Evolutionary conservation across 495 filamentous ascomycete species (phyloP).

Genomic region (Penicillium subrubescens): DNA sequence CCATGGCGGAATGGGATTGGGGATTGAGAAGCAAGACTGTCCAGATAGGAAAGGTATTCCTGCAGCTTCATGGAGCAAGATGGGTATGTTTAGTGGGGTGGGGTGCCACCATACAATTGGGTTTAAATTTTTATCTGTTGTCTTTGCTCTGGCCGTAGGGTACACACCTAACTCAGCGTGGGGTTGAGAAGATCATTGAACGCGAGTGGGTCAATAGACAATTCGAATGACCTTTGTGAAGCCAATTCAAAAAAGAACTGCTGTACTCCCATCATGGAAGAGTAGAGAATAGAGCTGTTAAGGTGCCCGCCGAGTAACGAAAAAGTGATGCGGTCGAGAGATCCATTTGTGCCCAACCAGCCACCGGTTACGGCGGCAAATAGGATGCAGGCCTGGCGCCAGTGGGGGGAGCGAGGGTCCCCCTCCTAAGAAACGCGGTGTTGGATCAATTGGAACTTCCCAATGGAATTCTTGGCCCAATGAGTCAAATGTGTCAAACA

Average conservation of each 20-base stretch:
- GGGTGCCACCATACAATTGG: constrained; percentile 26
- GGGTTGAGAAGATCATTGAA: constrained; percentile 3
- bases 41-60: constrained; percentile 27
- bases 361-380: constrained; percentile 40
- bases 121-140: constrained; percentile 8
- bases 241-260: constrained; percentile 18
- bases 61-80: constrained; percentile 27
- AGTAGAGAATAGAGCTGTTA: not conserved
- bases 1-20: constrained; percentile 24
- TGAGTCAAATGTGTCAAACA: constrained; percentile 16
- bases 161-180: constrained; percentile 5
- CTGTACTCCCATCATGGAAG: constrained; percentile 15
- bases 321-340: constrained; percentile 27
- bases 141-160: constrained; percentile 4
- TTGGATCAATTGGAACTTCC: constrained; percentile 8
- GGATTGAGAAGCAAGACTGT: constrained; percentile 14
- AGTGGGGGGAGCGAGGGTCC: constrained; percentile 19
- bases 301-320: constrained; percentile 10
- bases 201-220: constrained; percentile 12
- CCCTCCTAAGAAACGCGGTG: constrained; percentile 4
- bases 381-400: constrained; percentile 29
- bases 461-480: constrained; percentile 5
- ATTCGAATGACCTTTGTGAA: constrained; percentile 7
- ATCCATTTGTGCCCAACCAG: constrained; percentile 44
- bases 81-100: constrained; percentile 26